These are phyloP conservation scores for Flueggea neowawraea DNA, from an alignment of 441 rosid genomes.

Conservation along the genomic window DNA sequence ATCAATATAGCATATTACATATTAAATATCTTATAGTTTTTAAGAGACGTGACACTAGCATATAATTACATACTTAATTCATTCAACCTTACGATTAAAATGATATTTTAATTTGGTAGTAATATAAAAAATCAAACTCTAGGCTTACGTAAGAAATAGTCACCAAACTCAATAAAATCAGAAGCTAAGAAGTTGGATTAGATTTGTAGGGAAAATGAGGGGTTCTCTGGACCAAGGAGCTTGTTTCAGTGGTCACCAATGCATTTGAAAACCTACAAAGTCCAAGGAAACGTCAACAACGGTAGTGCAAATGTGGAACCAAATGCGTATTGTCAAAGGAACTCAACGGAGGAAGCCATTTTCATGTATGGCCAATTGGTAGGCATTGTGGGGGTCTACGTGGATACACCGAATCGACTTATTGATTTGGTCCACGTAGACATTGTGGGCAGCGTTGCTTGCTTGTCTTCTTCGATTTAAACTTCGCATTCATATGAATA, in stretches of 20 bases:
- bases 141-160: background rate
- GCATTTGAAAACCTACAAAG: background rate
- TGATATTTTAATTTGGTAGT: background rate
- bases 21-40: too few species aligned
- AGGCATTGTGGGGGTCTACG: conserved; percentile 26
- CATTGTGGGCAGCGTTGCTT: conserved; percentile 15
- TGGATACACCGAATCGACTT: conserved; percentile 7
- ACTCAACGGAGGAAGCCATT: conserved; percentile 5
- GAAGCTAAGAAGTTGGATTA: background rate
- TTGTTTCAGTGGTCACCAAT: conserved; percentile 2
- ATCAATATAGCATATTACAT: too few species aligned
- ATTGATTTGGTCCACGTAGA: conserved; percentile 2
- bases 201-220: conserved; percentile 18
- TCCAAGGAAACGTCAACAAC: conserved; percentile 12
- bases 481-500: too few species aligned
- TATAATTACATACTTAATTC: too few species aligned
- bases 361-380: conserved; percentile 8
- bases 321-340: conserved; percentile 1
- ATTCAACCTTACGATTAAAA: too few species aligned
- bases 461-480: too few species aligned
- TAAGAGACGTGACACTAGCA: too few species aligned
- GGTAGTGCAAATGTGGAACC: conserved; percentile 24
- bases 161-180: background rate
- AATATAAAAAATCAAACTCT: background rate
- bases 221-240: conserved; percentile 7